A percentile compares a stretch with the other conserved stretches of the same genome.
Evolutionary conservation across 805 yeast genomes (phyloP).

Genomic region (Sugiyamaella mastotermitis): DNA sequence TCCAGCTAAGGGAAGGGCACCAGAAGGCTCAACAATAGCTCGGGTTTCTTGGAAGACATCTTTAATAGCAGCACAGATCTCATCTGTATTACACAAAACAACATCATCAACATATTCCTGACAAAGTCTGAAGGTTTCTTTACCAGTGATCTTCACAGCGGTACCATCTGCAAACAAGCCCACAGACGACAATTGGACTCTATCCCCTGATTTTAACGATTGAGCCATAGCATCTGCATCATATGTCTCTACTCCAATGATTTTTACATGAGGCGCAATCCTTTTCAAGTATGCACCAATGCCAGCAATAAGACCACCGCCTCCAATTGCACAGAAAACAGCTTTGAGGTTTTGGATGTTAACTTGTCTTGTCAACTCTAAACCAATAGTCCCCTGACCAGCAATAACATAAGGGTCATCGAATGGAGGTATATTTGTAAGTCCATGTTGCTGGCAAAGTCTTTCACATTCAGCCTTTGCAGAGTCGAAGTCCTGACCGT

Average conservation of each 20-base stretch:
- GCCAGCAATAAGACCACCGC: slow-evolving; percentile 95
- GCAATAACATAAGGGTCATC: slow-evolving; percentile 98
- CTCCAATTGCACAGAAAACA: slow-evolving; percentile 90
- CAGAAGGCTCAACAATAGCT: slow-evolving; percentile 91
- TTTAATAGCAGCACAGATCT: slow-evolving; percentile 93
- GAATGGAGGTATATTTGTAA: slow-evolving; percentile 94
- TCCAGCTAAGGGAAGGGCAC: slow-evolving; percentile 96
- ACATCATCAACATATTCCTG: slow-evolving; percentile 82
- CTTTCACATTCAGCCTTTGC: slow-evolving; percentile 87
- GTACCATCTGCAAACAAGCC: slow-evolving; percentile 99
- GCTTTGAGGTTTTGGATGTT: slow-evolving; percentile 73
- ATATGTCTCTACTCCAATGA: slow-evolving; percentile 91
- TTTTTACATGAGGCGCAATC: slow-evolving; percentile 94
- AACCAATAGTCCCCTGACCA: slow-evolving; percentile 96
- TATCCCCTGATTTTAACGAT: slow-evolving; percentile 51
- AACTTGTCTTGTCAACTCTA: slow-evolving; percentile 86
- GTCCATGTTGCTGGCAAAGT: slow-evolving; percentile 59
- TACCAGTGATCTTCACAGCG: slow-evolving; percentile 85
- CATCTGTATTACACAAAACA: slow-evolving; percentile 81
- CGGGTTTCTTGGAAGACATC: slow-evolving; percentile 96
- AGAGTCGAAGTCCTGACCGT: slow-evolving; percentile 92
- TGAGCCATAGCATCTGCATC: slow-evolving; percentile 92
- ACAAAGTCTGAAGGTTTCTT: slow-evolving; percentile 82
- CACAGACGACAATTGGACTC: slow-evolving; percentile 58
- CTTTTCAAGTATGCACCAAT: slow-evolving; percentile 84